Evolutionary conservation across 495 filamentous ascomycete genomes (phyloP).

Genomic region (Astrothelium macrocarpum): DNA sequence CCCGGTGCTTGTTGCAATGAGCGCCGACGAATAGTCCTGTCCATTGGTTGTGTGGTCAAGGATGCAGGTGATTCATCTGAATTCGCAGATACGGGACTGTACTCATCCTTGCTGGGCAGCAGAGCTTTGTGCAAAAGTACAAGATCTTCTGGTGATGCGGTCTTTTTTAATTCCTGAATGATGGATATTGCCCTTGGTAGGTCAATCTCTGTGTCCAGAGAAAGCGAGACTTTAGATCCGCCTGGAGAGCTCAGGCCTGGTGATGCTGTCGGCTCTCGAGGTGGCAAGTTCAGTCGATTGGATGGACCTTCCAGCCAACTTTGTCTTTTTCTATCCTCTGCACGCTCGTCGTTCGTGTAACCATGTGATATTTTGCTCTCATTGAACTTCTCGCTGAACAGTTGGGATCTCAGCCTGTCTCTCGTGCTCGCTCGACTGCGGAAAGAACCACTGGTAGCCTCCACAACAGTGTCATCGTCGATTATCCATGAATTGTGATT

Average conservation of each 20-base stretch:
- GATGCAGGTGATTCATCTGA: not conserved
- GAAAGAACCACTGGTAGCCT: not conserved
- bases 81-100: not conserved
- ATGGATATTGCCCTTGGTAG: constrained; percentile 26
- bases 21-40: constrained; percentile 1
- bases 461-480: not conserved
- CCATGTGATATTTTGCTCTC: not conserved
- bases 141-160: constrained; percentile 30
- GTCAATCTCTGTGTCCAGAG: constrained; percentile 23
- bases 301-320: not conserved
- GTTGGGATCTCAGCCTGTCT: not conserved
- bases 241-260: constrained; percentile 6
- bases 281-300: constrained; percentile 1
- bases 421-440: not conserved
- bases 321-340: not conserved
- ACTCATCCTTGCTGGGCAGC: constrained; percentile 19
- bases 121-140: constrained; percentile 27
- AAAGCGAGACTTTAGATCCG: constrained; percentile 18
- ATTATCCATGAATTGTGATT: not conserved
- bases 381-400: not conserved
- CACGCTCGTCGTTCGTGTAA: not conserved
- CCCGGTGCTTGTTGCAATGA: not conserved
- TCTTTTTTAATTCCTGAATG: constrained; percentile 31
- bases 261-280: constrained; percentile 6
- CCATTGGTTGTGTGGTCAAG: not conserved